Evolutionary conservation across 208 protist species (phyloP).

Genomic region (Crithidia fasciculata): DNA sequence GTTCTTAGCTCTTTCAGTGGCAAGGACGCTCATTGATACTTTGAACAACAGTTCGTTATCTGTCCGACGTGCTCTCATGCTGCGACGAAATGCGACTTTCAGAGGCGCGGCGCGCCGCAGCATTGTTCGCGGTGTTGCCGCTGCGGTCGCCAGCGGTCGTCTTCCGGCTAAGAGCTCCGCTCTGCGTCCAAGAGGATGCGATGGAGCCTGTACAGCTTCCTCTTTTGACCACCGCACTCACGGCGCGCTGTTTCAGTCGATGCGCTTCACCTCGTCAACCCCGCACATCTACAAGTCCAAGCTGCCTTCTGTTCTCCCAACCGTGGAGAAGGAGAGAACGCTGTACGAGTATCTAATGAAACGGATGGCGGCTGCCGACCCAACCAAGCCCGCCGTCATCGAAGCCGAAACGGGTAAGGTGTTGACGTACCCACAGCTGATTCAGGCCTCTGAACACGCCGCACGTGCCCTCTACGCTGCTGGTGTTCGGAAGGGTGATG

Average conservation of each 20-base stretch:
- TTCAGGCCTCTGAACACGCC: slow-evolving; percentile 25
- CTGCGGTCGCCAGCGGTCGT: too few species aligned
- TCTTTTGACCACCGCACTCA: too few species aligned
- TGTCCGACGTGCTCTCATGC: background rate
- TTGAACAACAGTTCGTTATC: too few species aligned
- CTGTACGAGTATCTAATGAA: slow-evolving; percentile 42
- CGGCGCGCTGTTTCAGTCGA: background rate
- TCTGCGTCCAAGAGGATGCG: too few species aligned
- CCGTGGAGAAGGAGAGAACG: slow-evolving; percentile 26
- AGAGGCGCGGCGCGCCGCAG: too few species aligned
- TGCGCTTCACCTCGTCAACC: background rate
- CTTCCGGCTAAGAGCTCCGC: too few species aligned
- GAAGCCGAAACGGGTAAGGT: slow-evolving; percentile 37
- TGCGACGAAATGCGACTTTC: too few species aligned
- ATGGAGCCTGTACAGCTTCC: too few species aligned
- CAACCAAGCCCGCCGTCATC: slow-evolving; percentile 24
- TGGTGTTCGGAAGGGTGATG: slow-evolving; percentile 45
- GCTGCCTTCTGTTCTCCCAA: slow-evolving; percentile 24
- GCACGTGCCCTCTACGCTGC: slow-evolving; percentile 40
- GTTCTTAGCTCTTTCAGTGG: too few species aligned
- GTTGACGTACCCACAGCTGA: slow-evolving; percentile 37
- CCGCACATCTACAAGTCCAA: slow-evolving; percentile 39
- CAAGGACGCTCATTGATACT: background rate
- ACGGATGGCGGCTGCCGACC: slow-evolving; percentile 22
- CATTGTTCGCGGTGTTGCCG: too few species aligned